Percentiles rank a stretch among this genome's conserved stretches.
Conservation (phyloP, 2,329 filamentous ascomycete species). For the Claviceps pusilla region DNA sequence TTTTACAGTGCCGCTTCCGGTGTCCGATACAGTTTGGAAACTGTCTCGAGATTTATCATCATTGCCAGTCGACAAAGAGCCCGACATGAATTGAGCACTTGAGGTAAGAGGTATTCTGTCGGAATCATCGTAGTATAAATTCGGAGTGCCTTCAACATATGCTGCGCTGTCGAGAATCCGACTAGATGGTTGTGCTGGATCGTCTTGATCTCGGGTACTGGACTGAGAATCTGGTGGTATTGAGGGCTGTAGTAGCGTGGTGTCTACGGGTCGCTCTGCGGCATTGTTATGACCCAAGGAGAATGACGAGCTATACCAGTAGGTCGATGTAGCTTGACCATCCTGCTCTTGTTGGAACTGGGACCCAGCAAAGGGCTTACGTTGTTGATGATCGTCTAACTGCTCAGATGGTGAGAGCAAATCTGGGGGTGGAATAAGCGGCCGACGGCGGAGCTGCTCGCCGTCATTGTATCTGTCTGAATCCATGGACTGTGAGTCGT, state of each 20-base stretch:
- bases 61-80: constrained; percentile 27
- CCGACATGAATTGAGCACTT: constrained; percentile 39
- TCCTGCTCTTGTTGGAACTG: constrained; percentile 9
- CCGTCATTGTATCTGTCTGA: constrained; percentile 13
- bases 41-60: constrained; percentile 34
- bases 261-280: constrained; percentile 37
- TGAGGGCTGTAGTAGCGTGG: constrained; percentile 37
- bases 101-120: constrained; percentile 43
- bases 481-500: constrained; percentile 13
- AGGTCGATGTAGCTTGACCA: constrained; percentile 30
- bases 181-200: constrained; percentile 14
- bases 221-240: constrained; percentile 36
- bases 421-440: constrained; percentile 58
- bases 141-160: constrained; percentile 20
- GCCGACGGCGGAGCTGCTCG: constrained; percentile 13
- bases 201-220: constrained; percentile 10
- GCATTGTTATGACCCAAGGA: constrained; percentile 21
- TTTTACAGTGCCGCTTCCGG: constrained; percentile 40
- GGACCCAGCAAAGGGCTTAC: not conserved
- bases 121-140: constrained; percentile 33
- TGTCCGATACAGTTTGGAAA: constrained; percentile 40
- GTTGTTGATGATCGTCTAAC: not conserved
- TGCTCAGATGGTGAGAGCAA: constrained; percentile 21
- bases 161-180: constrained; percentile 16
- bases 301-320: constrained; percentile 36